Evolutionary conservation across 176 grass and related monocot species (phyloP).

Genomic region (Aechmea fasciata): DNA sequence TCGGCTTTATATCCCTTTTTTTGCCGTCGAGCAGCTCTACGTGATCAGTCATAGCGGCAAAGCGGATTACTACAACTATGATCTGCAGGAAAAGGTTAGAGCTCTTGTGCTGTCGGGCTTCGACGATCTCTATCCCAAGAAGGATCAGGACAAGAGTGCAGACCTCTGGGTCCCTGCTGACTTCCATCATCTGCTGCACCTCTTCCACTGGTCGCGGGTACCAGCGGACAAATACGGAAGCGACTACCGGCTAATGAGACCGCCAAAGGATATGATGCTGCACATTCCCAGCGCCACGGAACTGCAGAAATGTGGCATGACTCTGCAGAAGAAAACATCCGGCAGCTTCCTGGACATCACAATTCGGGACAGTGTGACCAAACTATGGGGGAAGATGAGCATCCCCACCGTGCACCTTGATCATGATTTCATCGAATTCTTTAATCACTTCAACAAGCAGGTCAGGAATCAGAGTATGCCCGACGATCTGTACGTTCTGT

Average conservation of each 20-base stretch:
- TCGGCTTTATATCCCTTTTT: too few relatives aligned
- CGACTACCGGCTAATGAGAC: neutral
- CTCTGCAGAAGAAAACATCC: neutral
- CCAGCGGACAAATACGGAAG: neutral
- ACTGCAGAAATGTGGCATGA: neutral
- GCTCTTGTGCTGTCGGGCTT: neutral
- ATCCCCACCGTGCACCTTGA: neutral
- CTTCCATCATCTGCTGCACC: too few relatives aligned
- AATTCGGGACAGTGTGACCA: neutral
- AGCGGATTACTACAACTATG: too few relatives aligned
- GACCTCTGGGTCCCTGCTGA: neutral
- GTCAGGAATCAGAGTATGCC: neutral
- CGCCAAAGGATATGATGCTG: neutral
- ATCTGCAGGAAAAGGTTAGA: neutral
- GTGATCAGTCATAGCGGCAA: neutral
- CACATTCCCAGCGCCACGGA: neutral
- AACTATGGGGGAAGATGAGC: neutral
- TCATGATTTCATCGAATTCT: neutral
- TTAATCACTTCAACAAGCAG: neutral
- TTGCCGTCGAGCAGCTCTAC: neutral
- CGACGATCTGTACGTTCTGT: neutral
- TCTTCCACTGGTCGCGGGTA: neutral
- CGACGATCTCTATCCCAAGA: neutral
- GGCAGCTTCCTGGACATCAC: neutral
- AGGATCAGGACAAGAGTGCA: too few relatives aligned